Evolutionary conservation across 495 filamentous ascomycete genomes (phyloP).

Genomic region (Immersiella caudata): DNA sequence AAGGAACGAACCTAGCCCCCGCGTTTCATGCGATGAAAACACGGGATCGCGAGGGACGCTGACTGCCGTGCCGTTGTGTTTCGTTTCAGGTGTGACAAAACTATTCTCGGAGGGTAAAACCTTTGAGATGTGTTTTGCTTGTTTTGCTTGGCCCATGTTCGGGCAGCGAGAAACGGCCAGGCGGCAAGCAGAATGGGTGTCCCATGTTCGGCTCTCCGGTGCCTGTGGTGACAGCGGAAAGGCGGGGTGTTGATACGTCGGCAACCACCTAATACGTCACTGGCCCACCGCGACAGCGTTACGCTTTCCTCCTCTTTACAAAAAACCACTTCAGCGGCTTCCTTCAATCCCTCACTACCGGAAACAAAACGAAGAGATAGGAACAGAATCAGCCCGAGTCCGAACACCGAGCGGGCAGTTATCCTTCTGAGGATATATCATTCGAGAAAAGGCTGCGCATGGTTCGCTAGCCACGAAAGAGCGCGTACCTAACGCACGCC

Average conservation of each 20-base stretch:
- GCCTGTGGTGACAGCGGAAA: neutral
- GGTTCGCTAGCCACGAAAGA: neutral
- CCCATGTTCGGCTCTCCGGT: neutral
- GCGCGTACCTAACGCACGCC: neutral
- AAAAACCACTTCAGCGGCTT: neutral
- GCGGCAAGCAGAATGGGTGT: neutral
- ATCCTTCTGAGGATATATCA: constrained; percentile 8
- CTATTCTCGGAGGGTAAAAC: neutral
- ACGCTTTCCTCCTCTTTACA: neutral
- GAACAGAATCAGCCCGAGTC: neutral
- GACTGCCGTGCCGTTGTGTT: neutral
- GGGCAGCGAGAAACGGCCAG: neutral
- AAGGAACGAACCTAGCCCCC: neutral
- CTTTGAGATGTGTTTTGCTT: neutral
- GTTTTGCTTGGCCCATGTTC: neutral
- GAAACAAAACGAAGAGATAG: neutral
- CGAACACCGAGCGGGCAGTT: neutral
- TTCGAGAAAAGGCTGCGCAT: constrained; percentile 7
- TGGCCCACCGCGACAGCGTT: neutral
- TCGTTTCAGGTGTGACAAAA: neutral
- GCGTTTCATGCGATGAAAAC: neutral
- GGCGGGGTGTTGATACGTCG: neutral
- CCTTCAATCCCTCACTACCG: neutral
- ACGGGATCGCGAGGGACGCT: neutral
- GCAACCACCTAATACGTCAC: constrained; percentile 3